phyloP scores from a whole-genome alignment of 192 early-diverging fungal genomes.

The Podila clonocystis region DNA sequence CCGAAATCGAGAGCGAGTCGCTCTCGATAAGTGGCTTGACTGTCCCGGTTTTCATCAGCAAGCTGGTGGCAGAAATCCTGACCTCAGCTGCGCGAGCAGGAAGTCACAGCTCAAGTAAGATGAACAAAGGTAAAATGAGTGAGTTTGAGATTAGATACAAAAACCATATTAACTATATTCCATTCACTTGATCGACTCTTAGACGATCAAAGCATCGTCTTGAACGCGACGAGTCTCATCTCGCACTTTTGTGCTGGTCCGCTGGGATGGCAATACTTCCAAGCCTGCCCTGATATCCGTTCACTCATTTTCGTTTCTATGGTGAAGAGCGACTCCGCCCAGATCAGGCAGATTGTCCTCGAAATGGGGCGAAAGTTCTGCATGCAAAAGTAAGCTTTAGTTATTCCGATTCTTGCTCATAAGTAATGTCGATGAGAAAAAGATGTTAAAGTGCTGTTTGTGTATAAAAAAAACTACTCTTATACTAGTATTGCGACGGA shows the following conservation, averaged over 20 bases:
- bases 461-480: too few species aligned
- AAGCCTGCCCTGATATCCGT: conserved; percentile 29
- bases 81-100: conserved; percentile 36
- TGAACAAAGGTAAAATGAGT: background rate
- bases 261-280: conserved; percentile 36
- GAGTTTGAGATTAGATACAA: background rate
- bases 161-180: background rate
- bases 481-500: conserved; percentile 2
- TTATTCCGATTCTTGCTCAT: background rate
- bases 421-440: too few species aligned
- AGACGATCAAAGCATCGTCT: conserved; percentile 47
- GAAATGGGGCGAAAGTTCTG: conserved; percentile 47
- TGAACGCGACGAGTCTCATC: conserved; percentile 44
- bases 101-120: conserved; percentile 16
- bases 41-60: conserved; percentile 28
- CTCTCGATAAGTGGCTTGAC: conserved; percentile 14
- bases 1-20: conserved; percentile 10
- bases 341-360: conserved; percentile 38
- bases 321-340: conserved; percentile 48
- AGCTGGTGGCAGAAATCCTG: conserved; percentile 35
- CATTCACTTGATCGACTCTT: background rate
- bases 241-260: conserved; percentile 41
- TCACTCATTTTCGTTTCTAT: conserved; percentile 44
- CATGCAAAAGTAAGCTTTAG: conserved; percentile 4
- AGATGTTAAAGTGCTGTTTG: too few species aligned